Evolutionary conservation across 75 land plant genomes (phyloP).

Genomic region (Pseudotsuga menziesii): DNA sequence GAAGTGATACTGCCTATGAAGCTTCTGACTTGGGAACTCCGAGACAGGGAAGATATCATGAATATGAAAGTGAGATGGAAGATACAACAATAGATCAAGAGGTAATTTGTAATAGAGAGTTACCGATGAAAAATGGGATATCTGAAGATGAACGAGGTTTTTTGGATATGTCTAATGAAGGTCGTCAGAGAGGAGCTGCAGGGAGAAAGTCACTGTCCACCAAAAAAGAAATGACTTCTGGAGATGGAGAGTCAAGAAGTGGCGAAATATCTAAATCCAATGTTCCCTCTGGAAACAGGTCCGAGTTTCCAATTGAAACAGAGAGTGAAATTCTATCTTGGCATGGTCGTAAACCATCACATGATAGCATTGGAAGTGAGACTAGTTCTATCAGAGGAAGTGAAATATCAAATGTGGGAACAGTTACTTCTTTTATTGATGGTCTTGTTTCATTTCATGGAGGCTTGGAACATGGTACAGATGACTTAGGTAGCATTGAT

Average conservation of each 20-base stretch:
- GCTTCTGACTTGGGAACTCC: conserved; percentile 60
- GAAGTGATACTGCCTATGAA: conserved; percentile 53
- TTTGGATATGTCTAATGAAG: background rate
- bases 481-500: conserved; percentile 14
- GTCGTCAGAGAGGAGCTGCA: background rate
- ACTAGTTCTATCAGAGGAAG: conserved; percentile 71
- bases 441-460: conserved; percentile 22
- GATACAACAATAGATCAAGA: conserved; percentile 26
- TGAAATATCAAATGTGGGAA: conserved; percentile 53
- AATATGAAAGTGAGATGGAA: conserved; percentile 37
- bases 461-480: conserved; percentile 24
- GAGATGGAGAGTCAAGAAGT: conserved; percentile 14
- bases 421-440: conserved; percentile 33
- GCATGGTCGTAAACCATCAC: conserved; percentile 69
- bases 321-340: conserved; percentile 26
- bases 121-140: conserved; percentile 37
- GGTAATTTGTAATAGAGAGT: conserved; percentile 20
- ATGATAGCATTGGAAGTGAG: conserved; percentile 75
- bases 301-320: conserved; percentile 2
- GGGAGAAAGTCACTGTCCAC: conserved; percentile 17
- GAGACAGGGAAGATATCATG: conserved; percentile 24
- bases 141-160: conserved; percentile 20
- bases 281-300: background rate
- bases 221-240: conserved; percentile 11
- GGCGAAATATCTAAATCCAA: too few relatives aligned